phyloP scores from a whole-genome alignment of 768 basidiomycete genomes.

The Tubosaeta sp. region DNA sequence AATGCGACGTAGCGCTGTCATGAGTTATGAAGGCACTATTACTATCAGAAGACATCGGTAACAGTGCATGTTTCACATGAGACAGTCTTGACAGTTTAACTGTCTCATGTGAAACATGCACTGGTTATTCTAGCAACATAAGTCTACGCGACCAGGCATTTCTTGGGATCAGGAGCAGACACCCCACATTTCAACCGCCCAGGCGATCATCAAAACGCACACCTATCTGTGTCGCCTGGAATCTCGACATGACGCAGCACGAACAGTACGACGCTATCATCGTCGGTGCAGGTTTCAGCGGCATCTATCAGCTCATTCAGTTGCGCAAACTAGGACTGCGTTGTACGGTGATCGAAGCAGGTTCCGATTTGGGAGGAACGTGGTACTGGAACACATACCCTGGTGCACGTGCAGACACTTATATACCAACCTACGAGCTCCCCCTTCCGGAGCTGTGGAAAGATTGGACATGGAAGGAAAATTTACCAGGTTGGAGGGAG shows the following conservation, averaged over 20 bases:
- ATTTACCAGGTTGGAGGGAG: slow-evolving; percentile 5
- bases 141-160: no score
- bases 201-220: no score
- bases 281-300: slow-evolving; percentile 16
- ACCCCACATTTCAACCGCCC: no score
- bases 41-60: no score
- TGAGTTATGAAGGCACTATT: no score
- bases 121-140: no score
- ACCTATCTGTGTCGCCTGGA: no score
- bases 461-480: slow-evolving; percentile 15
- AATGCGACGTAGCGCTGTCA: no score
- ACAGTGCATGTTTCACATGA: no score
- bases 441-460: slow-evolving; percentile 9
- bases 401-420: slow-evolving; percentile 9
- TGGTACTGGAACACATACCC: slow-evolving; percentile 19
- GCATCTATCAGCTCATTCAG: slow-evolving; percentile 8
- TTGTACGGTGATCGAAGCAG: slow-evolving; percentile 12
- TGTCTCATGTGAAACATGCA: no score
- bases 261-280: slow-evolving; percentile 12
- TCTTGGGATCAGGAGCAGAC: no score
- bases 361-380: slow-evolving; percentile 10
- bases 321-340: slow-evolving; percentile 7
- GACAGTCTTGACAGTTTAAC: no score
- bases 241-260: slow-evolving; percentile 1
- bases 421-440: slow-evolving; percentile 8